These are phyloP conservation scores for Kwoniella dendrophila DNA, from an alignment of 768 basidiomycete species.

Conservation along the genomic window DNA sequence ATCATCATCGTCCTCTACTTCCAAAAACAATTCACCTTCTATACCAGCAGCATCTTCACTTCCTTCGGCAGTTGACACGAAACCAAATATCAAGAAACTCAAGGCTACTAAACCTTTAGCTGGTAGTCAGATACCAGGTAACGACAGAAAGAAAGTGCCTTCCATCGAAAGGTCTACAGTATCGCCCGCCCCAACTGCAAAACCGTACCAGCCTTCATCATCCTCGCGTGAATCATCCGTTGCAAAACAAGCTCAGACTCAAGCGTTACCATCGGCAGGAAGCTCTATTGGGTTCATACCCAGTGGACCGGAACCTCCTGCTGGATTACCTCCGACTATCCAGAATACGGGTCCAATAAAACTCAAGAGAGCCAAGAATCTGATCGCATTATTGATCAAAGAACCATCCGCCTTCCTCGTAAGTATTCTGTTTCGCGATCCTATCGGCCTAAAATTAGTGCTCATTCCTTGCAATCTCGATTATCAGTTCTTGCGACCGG, in stretches of 20 bases:
- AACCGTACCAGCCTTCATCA: background rate
- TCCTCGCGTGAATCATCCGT: too few species aligned
- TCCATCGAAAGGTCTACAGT: slow-evolving; percentile 7
- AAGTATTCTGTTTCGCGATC: background rate
- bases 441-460: background rate
- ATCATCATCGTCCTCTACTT: background rate
- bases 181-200: slow-evolving; percentile 4
- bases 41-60: background rate
- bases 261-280: background rate
- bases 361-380: slow-evolving; percentile 35
- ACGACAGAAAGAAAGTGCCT: slow-evolving; percentile 1
- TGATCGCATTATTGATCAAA: slow-evolving; percentile 34
- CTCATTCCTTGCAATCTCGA: background rate
- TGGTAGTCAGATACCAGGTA: background rate
- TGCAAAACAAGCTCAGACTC: background rate
- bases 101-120: too few species aligned
- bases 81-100: slow-evolving; percentile 16
- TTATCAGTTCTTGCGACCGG: slow-evolving; percentile 69
- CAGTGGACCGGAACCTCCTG: slow-evolving; percentile 16
- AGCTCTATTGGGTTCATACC: background rate
- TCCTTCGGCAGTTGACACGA: slow-evolving; percentile 5
- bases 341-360: slow-evolving; percentile 33
- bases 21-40: background rate
- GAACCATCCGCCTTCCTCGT: slow-evolving; percentile 33
- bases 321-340: slow-evolving; percentile 29